Base-by-base conservation (phyloP, 2,329 filamentous ascomycete species). In the Whalleya microplaca region DNA sequence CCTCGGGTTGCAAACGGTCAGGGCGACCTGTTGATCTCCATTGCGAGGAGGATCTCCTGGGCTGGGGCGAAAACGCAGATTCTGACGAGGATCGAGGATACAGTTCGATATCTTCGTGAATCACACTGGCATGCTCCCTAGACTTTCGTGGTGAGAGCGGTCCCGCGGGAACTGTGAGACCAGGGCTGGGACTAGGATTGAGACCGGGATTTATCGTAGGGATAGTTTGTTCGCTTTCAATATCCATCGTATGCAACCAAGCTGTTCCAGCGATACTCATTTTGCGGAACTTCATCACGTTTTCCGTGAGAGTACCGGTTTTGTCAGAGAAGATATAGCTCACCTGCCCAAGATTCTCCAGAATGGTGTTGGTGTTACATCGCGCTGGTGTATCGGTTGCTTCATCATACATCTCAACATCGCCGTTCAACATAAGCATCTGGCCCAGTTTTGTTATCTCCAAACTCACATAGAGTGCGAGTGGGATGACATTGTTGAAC, bases 401-500 rank as follows among this genome's bases (percentile, higher is more conserved):
- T 56, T 88, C 85, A 66, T 97, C 91, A 68, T 96, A 97, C 92
- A 98, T 96, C 64, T 92, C 89, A 51, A 95, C 75, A 68, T 98
- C 93, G 20, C 77, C 78, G 63, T 93, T 92, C 53, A 96, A 74
- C 70, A 96, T 84, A 54, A 93, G 80, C 80, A 96, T 88, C 69
- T 86, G 84, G 3, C 83, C 89, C 7, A 96, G 79, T 71, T 96
- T 96, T 72, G 95, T 88, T 56, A 96, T 81, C 63, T 98, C 93
- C 72, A 98, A 79, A 70, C 88, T 95, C 65, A 98, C 91, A 65
- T 96, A 98, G 0, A 98, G 81, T 0, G 92, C 92, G 16, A 98
- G 82, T 0, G 94, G 94, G 56, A 97, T 93, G 75, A 96, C 86
- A 41, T 95, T 98, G 73, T 97, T 98, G 76, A 96, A 96, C 86